Base-by-base conservation (phyloP, 768 basidiomycete genomes). In the Trametes sanguinea region DNA sequence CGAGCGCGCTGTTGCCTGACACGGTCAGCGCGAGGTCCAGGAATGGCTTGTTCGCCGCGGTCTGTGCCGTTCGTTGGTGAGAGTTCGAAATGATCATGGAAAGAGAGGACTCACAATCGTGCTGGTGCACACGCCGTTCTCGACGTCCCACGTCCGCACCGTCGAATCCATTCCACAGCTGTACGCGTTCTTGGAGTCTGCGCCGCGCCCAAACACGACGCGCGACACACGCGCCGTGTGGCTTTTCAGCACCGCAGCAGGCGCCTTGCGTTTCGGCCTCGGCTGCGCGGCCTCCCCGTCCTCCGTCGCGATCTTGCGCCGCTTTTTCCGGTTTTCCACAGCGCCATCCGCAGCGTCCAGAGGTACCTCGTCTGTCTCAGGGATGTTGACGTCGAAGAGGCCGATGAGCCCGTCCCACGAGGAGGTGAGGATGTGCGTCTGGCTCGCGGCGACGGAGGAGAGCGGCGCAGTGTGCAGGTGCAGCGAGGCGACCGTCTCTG, bases 81-180 rank as follows among this genome's bases (percentile, higher is more conserved):
- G 47, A 16, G 4, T 16, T 22, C 27, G 17, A 43, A 22, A 39
- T 22, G 22, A 11, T 6, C 46, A n/a, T 27, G 37, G 33, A 14
- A 46, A 22, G 37, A 66, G 56, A 10, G 9, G 42, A 78, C 87
- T 62, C 65, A 92, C 90, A 47, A 91, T 85, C 0, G 90, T 92
- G 46, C 82, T 72, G 0, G 80, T 77, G 61, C 89, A 94, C 5
- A 92, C 75, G 2, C 90, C 93, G 42, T 78, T 81, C 66, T 92
- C 89, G 3, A 89, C 78, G 69, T 97, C 94, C 96, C 96, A 99
- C 2, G 81, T 77, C 27, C 94, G 81, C 5, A 98, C 85, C 0
- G 93, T 93, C 32, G 95, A 96, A 74, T 97, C 95, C 70, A 93
- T 92, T 0, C 92, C 91, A 69, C 88, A 89, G 67, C 90, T 93